phyloP scores from a whole-genome alignment of 805 yeast species.

The Yarrowia sp. region DNA sequence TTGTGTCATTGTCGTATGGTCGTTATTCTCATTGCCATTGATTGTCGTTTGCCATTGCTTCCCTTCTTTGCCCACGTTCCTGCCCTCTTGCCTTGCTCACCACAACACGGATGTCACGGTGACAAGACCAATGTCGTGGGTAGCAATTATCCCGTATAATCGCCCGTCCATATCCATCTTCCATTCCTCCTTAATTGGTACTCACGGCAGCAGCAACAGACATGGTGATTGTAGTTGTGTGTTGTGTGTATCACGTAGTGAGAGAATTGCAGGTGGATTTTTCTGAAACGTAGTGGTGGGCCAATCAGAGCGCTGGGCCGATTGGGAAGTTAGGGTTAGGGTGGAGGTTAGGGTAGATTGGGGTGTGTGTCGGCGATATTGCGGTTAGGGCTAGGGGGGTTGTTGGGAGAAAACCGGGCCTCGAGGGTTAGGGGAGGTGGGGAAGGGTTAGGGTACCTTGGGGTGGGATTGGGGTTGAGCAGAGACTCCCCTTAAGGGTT shows the following conservation, averaged over 20 bases:
- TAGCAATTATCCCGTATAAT: not conserved
- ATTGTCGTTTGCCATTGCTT: too few relatives aligned
- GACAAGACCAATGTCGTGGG: too few relatives aligned
- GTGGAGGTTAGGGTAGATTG: not conserved
- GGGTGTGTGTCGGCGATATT: not conserved
- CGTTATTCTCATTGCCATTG: too few relatives aligned
- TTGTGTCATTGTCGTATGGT: too few relatives aligned
- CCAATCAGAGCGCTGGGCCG: constrained; percentile 25
- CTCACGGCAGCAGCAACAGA: constrained; percentile 40
- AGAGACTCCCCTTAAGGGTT: too few relatives aligned
- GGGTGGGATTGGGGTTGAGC: not conserved
- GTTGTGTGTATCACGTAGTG: constrained; percentile 38
- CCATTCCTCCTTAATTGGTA: not conserved
- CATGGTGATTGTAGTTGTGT: constrained; percentile 38
- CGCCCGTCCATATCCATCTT: not conserved
- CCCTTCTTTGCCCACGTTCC: too few relatives aligned
- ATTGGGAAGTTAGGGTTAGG: constrained; percentile 27
- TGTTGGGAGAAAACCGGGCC: too few relatives aligned
- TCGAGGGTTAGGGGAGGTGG: not conserved
- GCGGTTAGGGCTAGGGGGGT: constrained; percentile 19
- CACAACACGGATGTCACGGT: too few relatives aligned
- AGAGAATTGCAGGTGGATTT: constrained; percentile 32
- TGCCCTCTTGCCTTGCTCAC: too few relatives aligned
- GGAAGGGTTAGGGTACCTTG: too few relatives aligned
- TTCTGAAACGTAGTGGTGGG: constrained; percentile 30